These are phyloP conservation scores for Zelopaecilomyces penicillatus DNA, from an alignment of 2,329 filamentous ascomycete genomes.

Conservation along the genomic window DNA sequence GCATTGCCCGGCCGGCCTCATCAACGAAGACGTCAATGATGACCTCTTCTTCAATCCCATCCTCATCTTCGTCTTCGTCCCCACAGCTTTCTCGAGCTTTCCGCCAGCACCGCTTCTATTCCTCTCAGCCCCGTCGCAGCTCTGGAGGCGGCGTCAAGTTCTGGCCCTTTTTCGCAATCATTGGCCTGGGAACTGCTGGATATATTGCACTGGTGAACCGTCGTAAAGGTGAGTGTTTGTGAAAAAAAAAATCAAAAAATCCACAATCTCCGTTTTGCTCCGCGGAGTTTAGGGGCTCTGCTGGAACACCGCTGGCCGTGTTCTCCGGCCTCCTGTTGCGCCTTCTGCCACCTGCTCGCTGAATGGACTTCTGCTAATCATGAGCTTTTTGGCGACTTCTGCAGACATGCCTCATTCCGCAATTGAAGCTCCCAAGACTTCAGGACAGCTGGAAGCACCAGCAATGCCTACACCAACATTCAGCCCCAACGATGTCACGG, in stretches of 20 bases:
- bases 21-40: constrained; percentile 4
- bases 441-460: constrained; percentile 37
- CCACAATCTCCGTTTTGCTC: too few relatives aligned
- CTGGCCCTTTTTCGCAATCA: constrained; percentile 47
- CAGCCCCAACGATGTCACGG: constrained; percentile 68
- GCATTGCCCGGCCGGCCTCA: constrained; percentile 10
- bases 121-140: constrained; percentile 29
- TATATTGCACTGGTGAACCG: constrained; percentile 43
- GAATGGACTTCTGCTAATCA: not conserved
- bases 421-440: constrained; percentile 28
- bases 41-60: not conserved
- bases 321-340: too few relatives aligned
- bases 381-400: not conserved
- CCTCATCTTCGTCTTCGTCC: not conserved
- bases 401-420: constrained; percentile 31
- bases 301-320: too few relatives aligned
- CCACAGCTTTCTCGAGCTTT: constrained; percentile 5
- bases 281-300: too few relatives aligned
- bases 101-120: constrained; percentile 30
- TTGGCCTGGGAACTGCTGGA: constrained; percentile 38
- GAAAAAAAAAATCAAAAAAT: too few relatives aligned
- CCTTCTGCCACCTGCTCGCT: too few relatives aligned
- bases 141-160: constrained; percentile 40
- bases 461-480: constrained; percentile 59
- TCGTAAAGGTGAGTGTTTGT: constrained; percentile 16